phyloP scores from a whole-genome alignment of 352 stramenopile species.

The Globisporangium spiculum region DNA sequence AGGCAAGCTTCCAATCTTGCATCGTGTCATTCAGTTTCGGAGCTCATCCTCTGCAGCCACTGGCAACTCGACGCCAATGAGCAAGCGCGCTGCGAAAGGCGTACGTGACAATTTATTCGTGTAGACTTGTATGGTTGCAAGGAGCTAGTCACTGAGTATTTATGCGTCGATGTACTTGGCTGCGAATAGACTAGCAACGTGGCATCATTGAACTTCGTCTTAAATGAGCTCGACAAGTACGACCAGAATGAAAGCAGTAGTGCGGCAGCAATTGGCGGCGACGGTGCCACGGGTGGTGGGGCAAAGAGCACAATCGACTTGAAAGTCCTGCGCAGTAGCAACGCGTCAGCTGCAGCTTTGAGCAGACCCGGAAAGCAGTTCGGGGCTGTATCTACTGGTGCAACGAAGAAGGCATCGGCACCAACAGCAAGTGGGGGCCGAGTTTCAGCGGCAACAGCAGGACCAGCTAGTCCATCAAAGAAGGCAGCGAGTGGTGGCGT shows the following conservation, averaged over 20 bases:
- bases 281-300: constrained; percentile 9
- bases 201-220: constrained; percentile 56
- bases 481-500: constrained; percentile 15
- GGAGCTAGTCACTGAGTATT: too few species aligned
- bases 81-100: constrained; percentile 45
- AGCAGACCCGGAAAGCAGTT: constrained; percentile 3
- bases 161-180: too few species aligned
- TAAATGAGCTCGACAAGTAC: constrained; percentile 63
- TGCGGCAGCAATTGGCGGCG: neutral
- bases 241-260: constrained; percentile 28
- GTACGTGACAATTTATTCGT: constrained; percentile 21
- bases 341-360: neutral
- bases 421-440: neutral
- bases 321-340: constrained; percentile 11
- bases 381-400: neutral
- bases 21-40: neutral
- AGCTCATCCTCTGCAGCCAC: neutral
- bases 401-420: neutral
- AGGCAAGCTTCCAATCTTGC: neutral
- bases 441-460: neutral
- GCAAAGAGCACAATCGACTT: neutral
- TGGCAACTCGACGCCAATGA: constrained; percentile 27
- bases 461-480: constrained; percentile 12
- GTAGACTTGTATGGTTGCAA: too few species aligned
- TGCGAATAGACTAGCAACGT: constrained; percentile 19